Conservation (phyloP, 129 eudicot genomes). For the Lactuca sativa region DNA sequence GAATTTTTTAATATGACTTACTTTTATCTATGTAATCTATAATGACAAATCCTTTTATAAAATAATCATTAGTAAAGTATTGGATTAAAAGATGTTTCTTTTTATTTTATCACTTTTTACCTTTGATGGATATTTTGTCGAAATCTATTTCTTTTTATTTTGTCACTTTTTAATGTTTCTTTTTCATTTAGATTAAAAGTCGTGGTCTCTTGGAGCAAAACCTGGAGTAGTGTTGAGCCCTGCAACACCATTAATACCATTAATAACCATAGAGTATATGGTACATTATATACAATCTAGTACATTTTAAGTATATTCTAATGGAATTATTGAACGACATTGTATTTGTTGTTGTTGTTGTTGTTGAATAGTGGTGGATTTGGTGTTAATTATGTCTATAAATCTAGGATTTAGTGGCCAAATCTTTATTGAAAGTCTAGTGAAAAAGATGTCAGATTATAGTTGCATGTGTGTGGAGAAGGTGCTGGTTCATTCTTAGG, state of each 20-base stretch:
- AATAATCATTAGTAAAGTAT: too few species aligned
- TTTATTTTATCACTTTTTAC: too few species aligned
- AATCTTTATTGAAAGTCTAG: conserved; percentile 97
- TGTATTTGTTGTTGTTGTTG: too few species aligned
- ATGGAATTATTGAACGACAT: conserved; percentile 4
- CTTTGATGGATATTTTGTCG: conserved; percentile 12
- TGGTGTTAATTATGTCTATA: conserved; percentile 91
- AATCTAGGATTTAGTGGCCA: conserved; percentile 99
- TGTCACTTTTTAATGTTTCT: conserved; percentile 11
- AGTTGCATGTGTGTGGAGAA: conserved; percentile 77
- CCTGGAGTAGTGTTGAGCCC: conserved; percentile 93
- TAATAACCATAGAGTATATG: conserved; percentile 74
- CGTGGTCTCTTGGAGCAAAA: conserved; percentile 88
- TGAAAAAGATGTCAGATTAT: conserved; percentile 85
- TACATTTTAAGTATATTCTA: background rate
- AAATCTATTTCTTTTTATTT: background rate
- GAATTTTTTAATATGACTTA: too few species aligned
- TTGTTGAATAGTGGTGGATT: conserved; percentile 61
- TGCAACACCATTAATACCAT: conserved; percentile 79
- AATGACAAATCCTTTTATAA: too few species aligned
- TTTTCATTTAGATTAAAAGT: conserved; percentile 52
- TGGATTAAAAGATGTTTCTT: too few species aligned
- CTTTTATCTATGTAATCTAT: too few species aligned
- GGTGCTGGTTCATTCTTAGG: too few species aligned
- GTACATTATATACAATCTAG: conserved; percentile 24